phyloP scores from a whole-genome alignment of 352 stramenopile species.

The Globisporangium viniferum region DNA sequence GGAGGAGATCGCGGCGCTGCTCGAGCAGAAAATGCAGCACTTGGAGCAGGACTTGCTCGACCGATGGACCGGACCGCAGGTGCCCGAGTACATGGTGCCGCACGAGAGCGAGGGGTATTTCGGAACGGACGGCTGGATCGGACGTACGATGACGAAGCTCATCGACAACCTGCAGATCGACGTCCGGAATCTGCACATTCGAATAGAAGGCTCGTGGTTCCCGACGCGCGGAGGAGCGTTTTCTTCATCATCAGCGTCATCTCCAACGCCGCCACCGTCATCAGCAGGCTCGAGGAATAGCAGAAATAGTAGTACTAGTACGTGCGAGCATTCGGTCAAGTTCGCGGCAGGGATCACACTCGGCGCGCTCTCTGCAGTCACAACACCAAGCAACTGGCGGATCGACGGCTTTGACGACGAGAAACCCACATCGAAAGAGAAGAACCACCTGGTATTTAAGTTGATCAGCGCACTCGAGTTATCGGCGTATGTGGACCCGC shows the following conservation, averaged over 20 bases:
- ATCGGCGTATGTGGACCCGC: constrained; percentile 85
- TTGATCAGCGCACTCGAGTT: constrained; percentile 84
- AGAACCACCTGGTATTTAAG: constrained; percentile 80
- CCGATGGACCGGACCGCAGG: constrained; percentile 68
- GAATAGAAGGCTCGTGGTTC: constrained; percentile 75
- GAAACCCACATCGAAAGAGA: constrained; percentile 26
- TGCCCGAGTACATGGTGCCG: constrained; percentile 58
- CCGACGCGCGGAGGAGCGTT: constrained; percentile 26
- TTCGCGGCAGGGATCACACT: constrained; percentile 79
- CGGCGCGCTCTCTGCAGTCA: constrained; percentile 80
- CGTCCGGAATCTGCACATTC: constrained; percentile 84
- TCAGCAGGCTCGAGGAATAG: constrained; percentile 15
- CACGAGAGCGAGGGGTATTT: constrained; percentile 87
- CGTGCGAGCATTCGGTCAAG: constrained; percentile 34
- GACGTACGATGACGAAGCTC: constrained; percentile 85
- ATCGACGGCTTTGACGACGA: constrained; percentile 67
- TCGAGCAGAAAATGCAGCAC: constrained; percentile 65
- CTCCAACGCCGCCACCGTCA: constrained; percentile 18
- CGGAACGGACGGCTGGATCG: constrained; percentile 85
- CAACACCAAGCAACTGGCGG: constrained; percentile 82
- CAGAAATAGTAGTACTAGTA: constrained; percentile 3
- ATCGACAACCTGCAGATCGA: constrained; percentile 91
- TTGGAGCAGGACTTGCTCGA: constrained; percentile 79
- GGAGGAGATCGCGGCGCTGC: constrained; percentile 49
- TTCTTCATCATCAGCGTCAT: constrained; percentile 6